Evolutionary conservation across 441 rosid genomes (phyloP).

Genomic region (Manihot esculenta): DNA sequence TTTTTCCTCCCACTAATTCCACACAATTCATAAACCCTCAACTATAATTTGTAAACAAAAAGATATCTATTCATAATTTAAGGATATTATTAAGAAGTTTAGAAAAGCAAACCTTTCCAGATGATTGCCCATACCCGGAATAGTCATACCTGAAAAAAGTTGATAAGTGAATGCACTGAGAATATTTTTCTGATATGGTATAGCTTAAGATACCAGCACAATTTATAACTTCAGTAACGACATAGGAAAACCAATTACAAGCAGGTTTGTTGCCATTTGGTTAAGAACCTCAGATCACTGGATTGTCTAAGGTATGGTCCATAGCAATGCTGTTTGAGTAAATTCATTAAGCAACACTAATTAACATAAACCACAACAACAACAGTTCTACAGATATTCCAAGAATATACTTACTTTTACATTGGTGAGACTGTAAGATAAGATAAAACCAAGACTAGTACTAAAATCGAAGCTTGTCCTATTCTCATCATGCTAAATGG

Average conservation of each 20-base stretch:
- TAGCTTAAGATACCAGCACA: conserved; percentile 4
- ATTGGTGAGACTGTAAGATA: neutral
- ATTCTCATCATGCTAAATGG: neutral
- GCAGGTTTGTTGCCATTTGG: too few relatives aligned
- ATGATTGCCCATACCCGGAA: conserved; percentile 87
- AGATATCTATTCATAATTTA: neutral
- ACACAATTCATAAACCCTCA: conserved; percentile 8
- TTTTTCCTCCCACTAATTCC: conserved; percentile 12
- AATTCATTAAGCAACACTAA: conserved; percentile 9
- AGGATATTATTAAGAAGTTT: conserved; percentile 4
- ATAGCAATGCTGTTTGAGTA: neutral
- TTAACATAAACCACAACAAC: neutral
- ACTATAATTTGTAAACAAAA: neutral
- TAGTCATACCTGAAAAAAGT: conserved; percentile 77
- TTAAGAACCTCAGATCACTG: too few relatives aligned
- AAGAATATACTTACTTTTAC: neutral
- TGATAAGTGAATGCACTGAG: too few relatives aligned
- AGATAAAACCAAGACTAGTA: neutral
- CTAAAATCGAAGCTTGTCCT: neutral
- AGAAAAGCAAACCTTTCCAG: conserved; percentile 70
- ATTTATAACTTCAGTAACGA: neutral
- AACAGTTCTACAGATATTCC: neutral
- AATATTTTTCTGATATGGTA: conserved; percentile 3
- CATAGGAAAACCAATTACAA: neutral
- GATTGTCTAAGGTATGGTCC: neutral